Conservation (phyloP, 352 stramenopile genomes). For the Phytopythium helicoides region DNA sequence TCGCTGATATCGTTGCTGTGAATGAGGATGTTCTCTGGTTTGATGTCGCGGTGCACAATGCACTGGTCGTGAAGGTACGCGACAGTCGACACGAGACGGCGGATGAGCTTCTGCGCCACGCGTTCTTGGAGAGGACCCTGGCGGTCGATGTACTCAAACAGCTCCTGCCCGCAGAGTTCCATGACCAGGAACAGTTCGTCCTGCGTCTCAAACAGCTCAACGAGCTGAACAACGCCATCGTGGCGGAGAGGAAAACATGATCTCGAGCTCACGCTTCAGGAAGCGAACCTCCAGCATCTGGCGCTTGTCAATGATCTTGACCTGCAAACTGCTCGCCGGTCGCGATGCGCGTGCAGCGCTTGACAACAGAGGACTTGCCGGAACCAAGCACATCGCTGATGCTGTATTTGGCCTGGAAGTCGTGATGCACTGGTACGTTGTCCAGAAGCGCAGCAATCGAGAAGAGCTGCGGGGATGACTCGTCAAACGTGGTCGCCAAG, state of each 20-base stretch:
- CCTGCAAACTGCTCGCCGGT: constrained; percentile 42
- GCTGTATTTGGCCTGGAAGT: constrained; percentile 60
- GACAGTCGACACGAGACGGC: constrained; percentile 73
- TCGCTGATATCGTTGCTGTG: constrained; percentile 59
- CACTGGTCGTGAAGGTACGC: constrained; percentile 81
- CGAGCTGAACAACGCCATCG: constrained; percentile 70
- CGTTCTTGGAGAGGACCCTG: constrained; percentile 69
- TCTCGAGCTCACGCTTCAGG: constrained; percentile 84
- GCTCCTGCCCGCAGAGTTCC: constrained; percentile 74
- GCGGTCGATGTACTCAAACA: constrained; percentile 82
- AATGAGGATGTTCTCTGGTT: constrained; percentile 84
- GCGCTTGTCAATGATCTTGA: constrained; percentile 86
- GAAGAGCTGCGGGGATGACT: constrained; percentile 47
- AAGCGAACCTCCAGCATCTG: constrained; percentile 82
- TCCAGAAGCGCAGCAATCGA: constrained; percentile 65
- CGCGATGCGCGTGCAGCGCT: constrained; percentile 40
- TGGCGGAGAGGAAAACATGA: constrained; percentile 77
- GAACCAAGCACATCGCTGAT: constrained; percentile 59
- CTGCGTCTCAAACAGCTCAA: constrained; percentile 77
- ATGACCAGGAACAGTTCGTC: constrained; percentile 80
- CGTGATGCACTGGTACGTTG: constrained; percentile 47
- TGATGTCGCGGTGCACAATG: constrained; percentile 87
- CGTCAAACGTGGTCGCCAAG: constrained; percentile 41
- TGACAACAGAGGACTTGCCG: constrained; percentile 81
- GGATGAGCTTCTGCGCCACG: constrained; percentile 62